Conservation (phyloP, 2,329 filamentous ascomycete genomes). For the Penicillium frequentans region DNA sequence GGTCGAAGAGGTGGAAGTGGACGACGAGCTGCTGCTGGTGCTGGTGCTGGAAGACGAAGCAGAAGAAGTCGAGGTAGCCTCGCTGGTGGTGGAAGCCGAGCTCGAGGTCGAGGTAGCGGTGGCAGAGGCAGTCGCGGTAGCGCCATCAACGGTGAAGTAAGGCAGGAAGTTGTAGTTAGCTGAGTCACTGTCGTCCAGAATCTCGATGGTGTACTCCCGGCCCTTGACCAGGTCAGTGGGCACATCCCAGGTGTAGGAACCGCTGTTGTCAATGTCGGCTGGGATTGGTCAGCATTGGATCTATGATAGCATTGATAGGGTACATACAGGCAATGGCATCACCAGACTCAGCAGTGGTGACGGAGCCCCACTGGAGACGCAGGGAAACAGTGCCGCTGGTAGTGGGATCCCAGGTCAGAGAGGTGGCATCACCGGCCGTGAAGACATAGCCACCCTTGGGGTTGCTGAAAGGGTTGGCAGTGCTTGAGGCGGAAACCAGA, state of each 20-base stretch:
- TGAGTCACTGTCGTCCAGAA: conserved; percentile 49
- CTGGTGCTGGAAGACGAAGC: conserved; percentile 9
- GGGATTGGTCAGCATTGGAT: conserved; percentile 1
- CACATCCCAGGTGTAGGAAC: conserved; percentile 51
- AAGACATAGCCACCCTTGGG: conserved; percentile 45
- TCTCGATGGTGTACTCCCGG: conserved; percentile 55
- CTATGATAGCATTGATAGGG: background rate
- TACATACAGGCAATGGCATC: conserved; percentile 46
- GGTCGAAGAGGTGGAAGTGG: conserved; percentile 16
- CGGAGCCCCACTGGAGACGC: conserved; percentile 48
- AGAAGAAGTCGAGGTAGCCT: conserved; percentile 23
- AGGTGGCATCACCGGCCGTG: conserved; percentile 47
- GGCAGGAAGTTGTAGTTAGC: conserved; percentile 53
- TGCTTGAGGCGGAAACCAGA: conserved; percentile 42
- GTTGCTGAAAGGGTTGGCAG: conserved; percentile 51
- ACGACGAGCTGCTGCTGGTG: conserved; percentile 4
- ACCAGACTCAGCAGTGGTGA: conserved; percentile 43
- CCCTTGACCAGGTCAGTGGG: conserved; percentile 42
- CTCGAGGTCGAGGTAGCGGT: conserved; percentile 22
- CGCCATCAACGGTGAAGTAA: conserved; percentile 51
- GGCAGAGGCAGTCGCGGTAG: conserved; percentile 38
- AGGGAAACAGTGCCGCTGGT: conserved; percentile 54
- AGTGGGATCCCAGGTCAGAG: conserved; percentile 51
- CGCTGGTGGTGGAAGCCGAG: conserved; percentile 23
- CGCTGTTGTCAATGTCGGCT: conserved; percentile 52